phyloP scores from a whole-genome alignment of 2,329 filamentous ascomycete genomes.

The Pyrenochaeta sp. region DNA sequence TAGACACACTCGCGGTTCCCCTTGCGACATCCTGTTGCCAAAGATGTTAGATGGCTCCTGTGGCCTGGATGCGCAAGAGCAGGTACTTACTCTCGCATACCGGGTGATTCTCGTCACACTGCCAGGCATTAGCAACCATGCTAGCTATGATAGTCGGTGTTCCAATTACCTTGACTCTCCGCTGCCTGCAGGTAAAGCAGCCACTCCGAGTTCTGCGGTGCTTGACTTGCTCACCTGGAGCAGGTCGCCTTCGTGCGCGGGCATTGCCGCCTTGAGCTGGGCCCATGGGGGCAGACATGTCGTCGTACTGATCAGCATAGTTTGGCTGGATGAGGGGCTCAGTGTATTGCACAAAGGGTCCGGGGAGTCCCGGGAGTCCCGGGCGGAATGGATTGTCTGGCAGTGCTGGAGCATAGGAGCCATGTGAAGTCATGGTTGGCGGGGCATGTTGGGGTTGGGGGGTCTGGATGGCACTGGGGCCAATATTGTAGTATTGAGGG shows the following conservation, averaged over 20 bases:
- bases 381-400: constrained; percentile 45
- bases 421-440: constrained; percentile 40
- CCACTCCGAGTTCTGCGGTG: constrained; percentile 93
- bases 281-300: constrained; percentile 36
- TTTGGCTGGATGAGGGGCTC: constrained; percentile 42
- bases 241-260: constrained; percentile 41
- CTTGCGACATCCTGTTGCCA: constrained; percentile 78
- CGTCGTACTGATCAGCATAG: constrained; percentile 49
- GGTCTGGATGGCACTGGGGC: constrained; percentile 36
- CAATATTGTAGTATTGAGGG: constrained; percentile 47
- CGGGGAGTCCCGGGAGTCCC: constrained; percentile 32
- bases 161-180: constrained; percentile 75
- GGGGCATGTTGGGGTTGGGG: constrained; percentile 34
- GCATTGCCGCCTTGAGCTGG: constrained; percentile 36
- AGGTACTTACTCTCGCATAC: constrained; percentile 74
- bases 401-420: constrained; percentile 36
- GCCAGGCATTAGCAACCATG: constrained; percentile 23
- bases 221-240: constrained; percentile 76
- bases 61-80: constrained; percentile 7
- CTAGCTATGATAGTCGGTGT: neutral
- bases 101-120: constrained; percentile 92
- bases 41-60: constrained; percentile 23
- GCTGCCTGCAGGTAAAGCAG: constrained; percentile 88
- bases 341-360: constrained; percentile 42
- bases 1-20: constrained; percentile 91